Evolutionary conservation across 805 yeast species (phyloP), one percentile per base, ranked within the genome.

Genomic region (Metschnikowia arizonensis): DNA sequence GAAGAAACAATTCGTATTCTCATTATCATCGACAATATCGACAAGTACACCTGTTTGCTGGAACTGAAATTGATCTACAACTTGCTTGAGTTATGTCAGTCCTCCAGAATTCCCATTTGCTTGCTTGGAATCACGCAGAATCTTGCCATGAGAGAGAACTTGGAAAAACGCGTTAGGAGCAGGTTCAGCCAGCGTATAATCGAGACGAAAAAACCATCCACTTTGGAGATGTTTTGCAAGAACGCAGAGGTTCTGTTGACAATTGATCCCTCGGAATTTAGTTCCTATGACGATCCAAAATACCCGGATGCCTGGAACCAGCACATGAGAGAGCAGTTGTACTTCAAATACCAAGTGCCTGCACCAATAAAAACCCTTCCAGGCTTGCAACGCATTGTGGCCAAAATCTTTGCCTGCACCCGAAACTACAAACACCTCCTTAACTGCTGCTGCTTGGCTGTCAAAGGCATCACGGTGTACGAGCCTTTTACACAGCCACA

Each of bases 121-220:
- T 86, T 91, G 5, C 63, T 93, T 38, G 97, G 98, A 1, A 64
- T 84, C 10, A 82, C 95, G 0, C 76, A 90, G 1, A 81, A 83
- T 43, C 70, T 88, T 40, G 87, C 86, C 5, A 76, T 88, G 0
- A 72, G 90, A 40, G 97, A 91, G 55, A 72, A 80, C 55, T 68
- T 93, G 37, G 99, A 93, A 59, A 93, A 91, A 59, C 75, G 99
- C 56, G 98, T 93, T 0, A 77, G 88, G 53, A 83, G 95, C 46
- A 69, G 99, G 52, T 93, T 90, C 61, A 82, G 93, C 14, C 97
- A 91, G 59, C 68, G 95, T 40, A 64, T 85, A 2, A 73, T 89
- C 19, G 74, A 75, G 14, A 69, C 88, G 30, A 77, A 77, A 21
- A 81, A 80, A 40, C 71, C 82, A 0, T 52, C 54, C 1, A 61